These are phyloP conservation scores for Stephanodiscus minutulus DNA, from an alignment of 108 stramenopile genomes.

Conservation along the genomic window DNA sequence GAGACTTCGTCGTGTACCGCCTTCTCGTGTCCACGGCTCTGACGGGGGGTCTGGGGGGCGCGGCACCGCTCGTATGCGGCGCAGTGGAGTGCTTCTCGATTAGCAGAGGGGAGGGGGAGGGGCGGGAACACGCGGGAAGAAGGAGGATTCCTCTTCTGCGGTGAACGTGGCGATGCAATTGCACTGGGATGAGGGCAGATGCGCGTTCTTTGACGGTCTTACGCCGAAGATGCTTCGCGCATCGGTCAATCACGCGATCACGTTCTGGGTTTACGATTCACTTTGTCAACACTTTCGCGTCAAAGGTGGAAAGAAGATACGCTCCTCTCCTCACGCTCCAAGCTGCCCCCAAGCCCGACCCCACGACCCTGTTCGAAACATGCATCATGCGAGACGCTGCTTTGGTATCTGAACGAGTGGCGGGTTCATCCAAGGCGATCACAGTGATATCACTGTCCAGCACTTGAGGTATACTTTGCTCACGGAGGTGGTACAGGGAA, in stretches of 20 bases:
- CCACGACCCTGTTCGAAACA: no score
- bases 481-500: no score
- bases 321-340: no score
- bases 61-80: conserved; percentile 48
- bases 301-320: no score
- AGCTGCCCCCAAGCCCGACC: no score
- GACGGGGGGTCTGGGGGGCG: conserved; percentile 30
- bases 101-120: not conserved
- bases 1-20: conserved; percentile 27
- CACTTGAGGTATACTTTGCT: no score
- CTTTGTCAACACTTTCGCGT: conserved; percentile 5
- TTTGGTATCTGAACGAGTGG: no score
- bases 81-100: conserved; percentile 30
- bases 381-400: no score
- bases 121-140: no score
- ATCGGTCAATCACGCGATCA: conserved; percentile 58
- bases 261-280: conserved; percentile 51
- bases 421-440: no score
- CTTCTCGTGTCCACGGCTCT: conserved; percentile 31
- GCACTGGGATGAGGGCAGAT: conserved; percentile 13
- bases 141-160: no score
- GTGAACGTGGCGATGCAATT: conserved; percentile 11
- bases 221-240: conserved; percentile 58
- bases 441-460: no score
- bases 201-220: conserved; percentile 51